Base-by-base conservation (phyloP, 352 stramenopile genomes). In the Phytophthora colocasiae region DNA sequence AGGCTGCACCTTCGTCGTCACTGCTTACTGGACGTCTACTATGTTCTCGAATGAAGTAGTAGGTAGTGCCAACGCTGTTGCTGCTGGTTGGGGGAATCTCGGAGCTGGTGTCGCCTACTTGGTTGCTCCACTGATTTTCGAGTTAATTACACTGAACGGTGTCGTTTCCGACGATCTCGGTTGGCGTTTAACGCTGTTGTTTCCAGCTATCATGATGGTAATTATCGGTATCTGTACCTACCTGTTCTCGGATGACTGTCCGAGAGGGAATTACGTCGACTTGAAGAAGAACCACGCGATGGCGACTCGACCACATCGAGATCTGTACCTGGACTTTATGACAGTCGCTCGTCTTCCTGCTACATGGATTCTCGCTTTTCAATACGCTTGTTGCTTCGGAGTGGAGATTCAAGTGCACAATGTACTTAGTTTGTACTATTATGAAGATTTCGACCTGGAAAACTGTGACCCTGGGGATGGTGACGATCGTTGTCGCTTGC, bases 401-500 rank as follows among this genome's bases (percentile, higher is more conserved):
- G 85, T 98, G 31, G 94, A 98, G 64, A 78, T 98, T 4, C 93
- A 95, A 57, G 91, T 98, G 58, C 96, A 98, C 77, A 98, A 98
- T 73, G 89, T 93, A 34, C 84, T 96, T 27, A 92, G 91, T 29
- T 58, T 88, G 26, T 97, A 97, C 72, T 98, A 98, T 69, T 92
- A 85, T 40, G 80, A 95, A 40, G 83, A 91, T 24, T 98, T 98
- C 49, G 78, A 73, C n/a, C 76, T 81, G 7, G 52, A 60, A 1
- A 85, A 71, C 17, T 89, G 80, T 31, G 59, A 80, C 9, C 27
- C 48, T n/a, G 54, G 45, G 11, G 58, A 29, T 6, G 57, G 63
- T 12, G 48, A 50, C 1, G 41, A 65, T 27, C 32, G 11, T 1
- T 71, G 57, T 32, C 57, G 63, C 4, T n/a, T 71, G 81, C 88